Percentiles rank a stretch among this genome's conserved stretches.
phyloP scores from a whole-genome alignment of 2,329 filamentous ascomycete genomes.

The Calonectria crousiana region DNA sequence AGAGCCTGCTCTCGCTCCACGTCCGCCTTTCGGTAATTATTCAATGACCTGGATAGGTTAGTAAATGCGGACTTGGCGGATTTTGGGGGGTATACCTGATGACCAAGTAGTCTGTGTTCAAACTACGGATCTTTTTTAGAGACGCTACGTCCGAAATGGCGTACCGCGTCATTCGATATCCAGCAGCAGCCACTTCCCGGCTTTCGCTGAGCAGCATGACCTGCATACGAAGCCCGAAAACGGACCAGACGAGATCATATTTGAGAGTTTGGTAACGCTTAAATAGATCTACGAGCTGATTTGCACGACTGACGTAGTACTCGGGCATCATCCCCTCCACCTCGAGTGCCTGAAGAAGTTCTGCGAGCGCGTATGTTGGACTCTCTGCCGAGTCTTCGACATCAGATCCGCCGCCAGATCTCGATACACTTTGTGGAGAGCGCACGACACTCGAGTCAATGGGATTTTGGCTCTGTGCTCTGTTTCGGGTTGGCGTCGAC shows the following conservation, averaged over 20 bases:
- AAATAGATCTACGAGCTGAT: slow-evolving; percentile 95
- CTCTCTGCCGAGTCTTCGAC: slow-evolving; percentile 81
- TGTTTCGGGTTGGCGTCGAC: slow-evolving; percentile 65
- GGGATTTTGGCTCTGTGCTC: slow-evolving; percentile 59
- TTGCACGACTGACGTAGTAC: slow-evolving; percentile 94
- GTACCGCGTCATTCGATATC: slow-evolving; percentile 93
- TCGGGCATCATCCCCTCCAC: slow-evolving; percentile 88
- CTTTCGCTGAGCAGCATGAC: slow-evolving; percentile 96
- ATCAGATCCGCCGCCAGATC: slow-evolving; percentile 70
- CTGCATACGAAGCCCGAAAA: slow-evolving; percentile 94
- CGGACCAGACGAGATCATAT: slow-evolving; percentile 95
- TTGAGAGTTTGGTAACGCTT: slow-evolving; percentile 93
- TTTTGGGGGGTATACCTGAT: slow-evolving; percentile 63
- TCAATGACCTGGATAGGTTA: slow-evolving; percentile 72
- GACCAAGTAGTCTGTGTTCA: slow-evolving; percentile 94
- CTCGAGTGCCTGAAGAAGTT: slow-evolving; percentile 91
- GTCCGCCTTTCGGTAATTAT: slow-evolving; percentile 96
- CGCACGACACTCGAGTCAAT: slow-evolving; percentile 62
- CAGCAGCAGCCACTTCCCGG: slow-evolving; percentile 93
- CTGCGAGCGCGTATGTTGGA: slow-evolving; percentile 89
- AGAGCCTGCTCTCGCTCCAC: slow-evolving; percentile 96
- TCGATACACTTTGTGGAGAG: slow-evolving; percentile 69
- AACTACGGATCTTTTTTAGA: slow-evolving; percentile 84
- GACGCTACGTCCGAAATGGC: slow-evolving; percentile 93
- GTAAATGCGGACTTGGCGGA: not conserved